Conservation (phyloP, 2,329 filamentous ascomycete species). For the Colletotrichum tofieldiae region DNA sequence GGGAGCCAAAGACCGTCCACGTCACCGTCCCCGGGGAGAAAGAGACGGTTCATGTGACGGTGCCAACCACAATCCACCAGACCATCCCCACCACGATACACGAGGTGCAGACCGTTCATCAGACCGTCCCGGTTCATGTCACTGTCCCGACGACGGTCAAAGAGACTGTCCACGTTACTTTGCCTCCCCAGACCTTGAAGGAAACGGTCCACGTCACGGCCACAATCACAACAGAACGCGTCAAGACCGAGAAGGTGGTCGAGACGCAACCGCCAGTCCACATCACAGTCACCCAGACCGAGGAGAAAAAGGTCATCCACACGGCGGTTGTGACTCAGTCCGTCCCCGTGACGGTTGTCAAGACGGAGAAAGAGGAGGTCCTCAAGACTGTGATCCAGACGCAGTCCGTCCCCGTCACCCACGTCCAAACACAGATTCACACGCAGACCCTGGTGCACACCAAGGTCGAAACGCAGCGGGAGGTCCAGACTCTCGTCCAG, state of each 20-base stretch:
- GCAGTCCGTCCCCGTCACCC: constrained; percentile 26
- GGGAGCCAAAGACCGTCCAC: constrained; percentile 14
- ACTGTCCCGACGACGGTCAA: constrained; percentile 20
- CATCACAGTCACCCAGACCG: constrained; percentile 23
- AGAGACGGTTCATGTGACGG: constrained; percentile 34
- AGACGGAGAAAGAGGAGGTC: constrained; percentile 24
- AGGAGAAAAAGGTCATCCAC: constrained; percentile 29
- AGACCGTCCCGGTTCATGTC: constrained; percentile 30
- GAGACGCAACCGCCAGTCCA: constrained; percentile 18
- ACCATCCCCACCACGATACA: constrained; percentile 26
- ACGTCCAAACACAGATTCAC: constrained; percentile 24
- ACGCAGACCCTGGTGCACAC: neutral
- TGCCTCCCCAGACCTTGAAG: constrained; percentile 24
- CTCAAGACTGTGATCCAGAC: constrained; percentile 22
- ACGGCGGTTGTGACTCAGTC: constrained; percentile 23
- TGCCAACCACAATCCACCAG: constrained; percentile 24
- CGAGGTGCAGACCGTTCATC: constrained; percentile 28
- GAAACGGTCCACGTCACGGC: constrained; percentile 35
- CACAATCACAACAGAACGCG: constrained; percentile 11
- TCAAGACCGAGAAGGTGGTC: constrained; percentile 19
- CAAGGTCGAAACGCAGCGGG: constrained; percentile 20
- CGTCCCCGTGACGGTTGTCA: constrained; percentile 28
- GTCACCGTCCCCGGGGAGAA: constrained; percentile 20
- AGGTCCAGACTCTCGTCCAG: constrained; percentile 15
- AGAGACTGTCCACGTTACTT: constrained; percentile 34